These are phyloP conservation scores for Stemphylium beticola DNA, from an alignment of 2,329 filamentous ascomycete genomes.

Conservation along the genomic window DNA sequence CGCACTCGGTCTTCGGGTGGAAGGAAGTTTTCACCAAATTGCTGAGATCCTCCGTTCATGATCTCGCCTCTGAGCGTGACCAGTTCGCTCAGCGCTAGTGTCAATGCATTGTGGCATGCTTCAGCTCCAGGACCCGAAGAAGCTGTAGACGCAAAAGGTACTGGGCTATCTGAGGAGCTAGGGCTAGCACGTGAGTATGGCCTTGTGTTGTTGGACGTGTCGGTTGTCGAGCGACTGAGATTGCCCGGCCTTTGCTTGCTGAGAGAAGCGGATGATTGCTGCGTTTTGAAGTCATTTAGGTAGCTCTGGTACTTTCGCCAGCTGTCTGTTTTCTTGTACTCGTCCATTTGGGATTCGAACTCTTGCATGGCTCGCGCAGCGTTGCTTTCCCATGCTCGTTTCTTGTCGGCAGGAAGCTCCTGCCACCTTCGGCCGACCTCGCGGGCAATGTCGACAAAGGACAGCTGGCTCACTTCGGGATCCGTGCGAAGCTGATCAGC, in stretches of 20 bases:
- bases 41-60: slow-evolving; percentile 26
- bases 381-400: slow-evolving; percentile 47
- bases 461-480: slow-evolving; percentile 43
- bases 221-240: slow-evolving; percentile 28
- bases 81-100: slow-evolving; percentile 45
- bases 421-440: slow-evolving; percentile 50
- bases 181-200: slow-evolving; percentile 36
- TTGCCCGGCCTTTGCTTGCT: slow-evolving; percentile 26
- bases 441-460: slow-evolving; percentile 49
- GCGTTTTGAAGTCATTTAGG: slow-evolving; percentile 43
- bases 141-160: slow-evolving; percentile 27
- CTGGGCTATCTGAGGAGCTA: slow-evolving; percentile 38
- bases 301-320: slow-evolving; percentile 48
- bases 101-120: slow-evolving; percentile 44
- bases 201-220: slow-evolving; percentile 31
- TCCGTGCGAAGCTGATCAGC: slow-evolving; percentile 48
- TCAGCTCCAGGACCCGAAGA: slow-evolving; percentile 33
- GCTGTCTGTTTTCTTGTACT: slow-evolving; percentile 48
- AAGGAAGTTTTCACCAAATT: slow-evolving; percentile 37
- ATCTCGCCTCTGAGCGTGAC: slow-evolving; percentile 41
- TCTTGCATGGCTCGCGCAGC: slow-evolving; percentile 48
- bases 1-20: slow-evolving; percentile 38
- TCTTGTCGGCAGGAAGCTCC: slow-evolving; percentile 43
- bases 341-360: slow-evolving; percentile 48
- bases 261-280: slow-evolving; percentile 28